Conservation (phyloP, 2,329 filamentous ascomycete species). For the Trichoderma asperellum region DNA sequence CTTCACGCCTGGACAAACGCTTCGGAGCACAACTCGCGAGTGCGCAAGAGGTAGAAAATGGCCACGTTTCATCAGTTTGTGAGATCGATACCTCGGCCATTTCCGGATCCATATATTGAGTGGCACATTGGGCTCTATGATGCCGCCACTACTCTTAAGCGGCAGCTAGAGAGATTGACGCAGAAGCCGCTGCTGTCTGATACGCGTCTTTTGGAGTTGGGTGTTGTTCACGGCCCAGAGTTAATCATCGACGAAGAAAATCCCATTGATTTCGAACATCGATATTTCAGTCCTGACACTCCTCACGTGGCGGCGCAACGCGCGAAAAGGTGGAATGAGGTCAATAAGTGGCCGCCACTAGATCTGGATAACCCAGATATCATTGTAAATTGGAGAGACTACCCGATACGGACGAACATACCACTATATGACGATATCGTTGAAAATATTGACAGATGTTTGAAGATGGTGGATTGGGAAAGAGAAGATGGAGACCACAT, state of each 20-base stretch:
- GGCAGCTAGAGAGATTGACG: not conserved
- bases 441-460: not conserved
- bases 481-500: too few relatives aligned
- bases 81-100: not conserved
- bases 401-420: not conserved
- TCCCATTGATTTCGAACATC: not conserved
- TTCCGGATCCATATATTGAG: not conserved
- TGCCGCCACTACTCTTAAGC: not conserved
- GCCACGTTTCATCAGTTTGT: not conserved
- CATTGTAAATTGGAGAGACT: not conserved
- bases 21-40: not conserved
- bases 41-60: not conserved
- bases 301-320: not conserved
- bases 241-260: not conserved
- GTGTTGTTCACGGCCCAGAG: not conserved
- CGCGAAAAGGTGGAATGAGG: not conserved
- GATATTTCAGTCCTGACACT: not conserved
- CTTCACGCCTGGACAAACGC: not conserved
- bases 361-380: not conserved
- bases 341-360: not conserved
- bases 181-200: not conserved
- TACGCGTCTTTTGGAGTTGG: not conserved
- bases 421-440: not conserved
- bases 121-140: conserved; percentile 6
- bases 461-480: not conserved